phyloP scores from a whole-genome alignment of 768 basidiomycete species.

The Pulveroboletus sp. region DNA sequence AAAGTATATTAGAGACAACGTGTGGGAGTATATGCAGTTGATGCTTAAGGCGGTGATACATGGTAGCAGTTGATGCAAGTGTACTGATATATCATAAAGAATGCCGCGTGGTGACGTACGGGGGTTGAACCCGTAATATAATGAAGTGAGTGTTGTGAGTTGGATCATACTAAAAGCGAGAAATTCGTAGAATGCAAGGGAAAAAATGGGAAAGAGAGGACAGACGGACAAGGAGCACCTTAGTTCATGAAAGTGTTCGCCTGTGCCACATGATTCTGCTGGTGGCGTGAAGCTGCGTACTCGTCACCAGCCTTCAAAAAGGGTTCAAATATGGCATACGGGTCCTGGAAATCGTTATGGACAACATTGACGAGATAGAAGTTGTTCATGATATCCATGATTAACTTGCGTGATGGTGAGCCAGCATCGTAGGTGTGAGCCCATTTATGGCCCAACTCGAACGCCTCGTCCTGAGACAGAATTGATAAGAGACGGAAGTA shows the following conservation, averaged over 20 bases:
- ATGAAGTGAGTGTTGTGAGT: conserved; percentile 30
- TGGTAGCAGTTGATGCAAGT: conserved; percentile 26
- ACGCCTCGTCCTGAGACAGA: conserved; percentile 79
- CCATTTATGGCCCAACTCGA: conserved; percentile 89
- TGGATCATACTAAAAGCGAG: conserved; percentile 20
- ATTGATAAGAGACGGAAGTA: conserved; percentile 6
- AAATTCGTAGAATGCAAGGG: background rate
- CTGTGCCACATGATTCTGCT: conserved; percentile 25
- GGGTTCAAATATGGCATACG: conserved; percentile 79
- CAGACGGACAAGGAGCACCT: background rate
- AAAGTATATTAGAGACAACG: conserved; percentile 16
- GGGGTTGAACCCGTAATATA: conserved; percentile 82
- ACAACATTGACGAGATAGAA: conserved; percentile 92
- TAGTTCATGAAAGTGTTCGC: conserved; percentile 37
- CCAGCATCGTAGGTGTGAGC: conserved; percentile 77
- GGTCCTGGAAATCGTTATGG: conserved; percentile 89
- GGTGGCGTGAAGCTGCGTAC: conserved; percentile 39
- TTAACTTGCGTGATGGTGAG: conserved; percentile 69
- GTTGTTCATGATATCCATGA: conserved; percentile 73
- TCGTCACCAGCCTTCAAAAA: conserved; percentile 76
- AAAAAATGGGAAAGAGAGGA: background rate
- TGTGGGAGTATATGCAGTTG: conserved; percentile 47
- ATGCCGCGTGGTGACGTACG: conserved; percentile 42
- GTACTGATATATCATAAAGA: conserved; percentile 6
- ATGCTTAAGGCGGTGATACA: conserved; percentile 38